Evolutionary conservation across 2,329 filamentous ascomycete genomes (phyloP).

Genomic region (Lachnellula willkommii): DNA sequence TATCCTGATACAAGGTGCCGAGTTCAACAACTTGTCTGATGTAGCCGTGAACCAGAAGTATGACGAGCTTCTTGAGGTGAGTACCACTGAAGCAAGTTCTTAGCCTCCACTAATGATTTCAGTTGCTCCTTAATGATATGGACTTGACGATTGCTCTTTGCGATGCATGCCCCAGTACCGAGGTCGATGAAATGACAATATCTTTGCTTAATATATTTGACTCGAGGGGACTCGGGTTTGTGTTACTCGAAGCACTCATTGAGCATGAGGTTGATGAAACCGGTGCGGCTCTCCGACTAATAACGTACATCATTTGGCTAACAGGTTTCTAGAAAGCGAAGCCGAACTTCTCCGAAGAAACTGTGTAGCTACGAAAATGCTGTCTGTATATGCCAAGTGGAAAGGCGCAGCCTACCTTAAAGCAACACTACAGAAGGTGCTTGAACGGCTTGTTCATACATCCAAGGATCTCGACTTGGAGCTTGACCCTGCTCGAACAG

Average conservation of each 20-base stretch:
- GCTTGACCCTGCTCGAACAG: constrained; percentile 58
- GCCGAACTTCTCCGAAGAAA: constrained; percentile 62
- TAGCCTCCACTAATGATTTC: constrained; percentile 6
- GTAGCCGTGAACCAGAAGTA: constrained; percentile 64
- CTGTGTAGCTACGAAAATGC: constrained; percentile 67
- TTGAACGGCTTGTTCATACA: constrained; percentile 61
- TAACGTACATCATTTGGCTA: constrained; percentile 4
- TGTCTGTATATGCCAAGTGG: constrained; percentile 68
- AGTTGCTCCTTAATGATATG: constrained; percentile 58
- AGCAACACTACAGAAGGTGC: constrained; percentile 59
- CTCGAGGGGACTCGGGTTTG: constrained; percentile 57
- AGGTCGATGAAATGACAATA: constrained; percentile 64
- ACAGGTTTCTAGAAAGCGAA: constrained; percentile 50
- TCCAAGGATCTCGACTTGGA: constrained; percentile 64
- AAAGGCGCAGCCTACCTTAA: constrained; percentile 60
- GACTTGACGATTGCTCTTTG: constrained; percentile 59
- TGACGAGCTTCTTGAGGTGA: constrained; percentile 56
- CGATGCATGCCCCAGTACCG: constrained; percentile 59
- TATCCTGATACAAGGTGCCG: constrained; percentile 65
- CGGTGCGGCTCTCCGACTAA: constrained; percentile 34
- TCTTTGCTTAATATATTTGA: constrained; percentile 67
- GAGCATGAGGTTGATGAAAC: constrained; percentile 65
- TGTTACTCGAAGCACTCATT: constrained; percentile 60
- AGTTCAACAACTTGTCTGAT: constrained; percentile 65
- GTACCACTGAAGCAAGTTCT: constrained; percentile 3